phyloP scores from a whole-genome alignment of 2,329 filamentous ascomycete genomes.

The Cordyceps cateniannulata region DNA sequence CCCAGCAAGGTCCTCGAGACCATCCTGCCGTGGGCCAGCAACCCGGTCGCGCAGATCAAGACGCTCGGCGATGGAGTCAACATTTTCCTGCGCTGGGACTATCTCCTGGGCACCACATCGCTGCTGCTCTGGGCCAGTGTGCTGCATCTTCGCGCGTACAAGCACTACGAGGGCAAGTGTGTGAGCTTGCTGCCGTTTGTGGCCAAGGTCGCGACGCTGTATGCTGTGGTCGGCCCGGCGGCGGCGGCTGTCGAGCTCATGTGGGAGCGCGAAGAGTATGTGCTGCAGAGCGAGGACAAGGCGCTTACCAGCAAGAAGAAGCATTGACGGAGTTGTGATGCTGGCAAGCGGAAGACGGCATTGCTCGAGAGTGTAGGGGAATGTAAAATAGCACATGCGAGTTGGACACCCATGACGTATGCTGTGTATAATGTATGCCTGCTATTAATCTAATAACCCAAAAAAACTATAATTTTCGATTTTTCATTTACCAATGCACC shows the following conservation, averaged over 20 bases:
- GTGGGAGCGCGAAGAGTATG: conserved; percentile 19
- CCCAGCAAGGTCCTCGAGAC: conserved; percentile 15
- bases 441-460: conserved; percentile 1
- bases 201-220: conserved; percentile 10
- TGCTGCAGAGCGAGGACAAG: conserved; percentile 12
- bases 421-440: conserved; percentile 5
- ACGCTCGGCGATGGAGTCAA: conserved; percentile 17
- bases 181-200: not conserved
- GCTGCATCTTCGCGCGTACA: conserved; percentile 12
- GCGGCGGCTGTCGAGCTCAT: conserved; percentile 17
- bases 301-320: conserved; percentile 2
- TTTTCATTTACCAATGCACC: not conserved
- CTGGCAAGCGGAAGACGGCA: too few species aligned
- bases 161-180: conserved; percentile 1
- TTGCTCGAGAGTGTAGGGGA: too few species aligned
- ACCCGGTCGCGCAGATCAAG: conserved; percentile 10
- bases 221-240: conserved; percentile 13
- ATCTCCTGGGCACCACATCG: conserved; percentile 15
- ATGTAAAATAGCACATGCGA: not conserved
- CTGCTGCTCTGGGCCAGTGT: conserved; percentile 17
- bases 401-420: not conserved
- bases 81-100: conserved; percentile 18
- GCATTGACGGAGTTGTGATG: not conserved
- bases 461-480: not conserved
- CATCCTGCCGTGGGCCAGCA: conserved; percentile 14